A percentile compares a stretch with the other conserved stretches of the same genome.
Conservation (phyloP, 2,329 filamentous ascomycete species). For the Tolypocladium paradoxum region DNA sequence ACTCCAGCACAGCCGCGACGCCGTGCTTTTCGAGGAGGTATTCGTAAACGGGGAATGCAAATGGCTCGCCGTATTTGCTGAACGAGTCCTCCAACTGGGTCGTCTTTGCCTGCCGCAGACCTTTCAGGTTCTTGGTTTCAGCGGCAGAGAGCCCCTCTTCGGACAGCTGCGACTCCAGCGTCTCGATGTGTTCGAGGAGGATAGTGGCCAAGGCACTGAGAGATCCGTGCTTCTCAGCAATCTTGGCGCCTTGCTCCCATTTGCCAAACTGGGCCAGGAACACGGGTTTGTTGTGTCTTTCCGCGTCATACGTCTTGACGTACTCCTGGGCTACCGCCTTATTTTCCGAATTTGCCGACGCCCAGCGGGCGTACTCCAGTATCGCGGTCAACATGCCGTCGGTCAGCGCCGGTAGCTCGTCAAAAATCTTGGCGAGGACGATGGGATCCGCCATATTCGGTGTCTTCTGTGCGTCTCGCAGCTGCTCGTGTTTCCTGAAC, state of each 20-base stretch:
- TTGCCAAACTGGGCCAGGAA: slow-evolving; percentile 42
- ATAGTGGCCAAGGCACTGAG: slow-evolving; percentile 45
- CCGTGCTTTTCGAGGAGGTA: slow-evolving; percentile 60
- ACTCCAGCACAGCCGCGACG: slow-evolving; percentile 58
- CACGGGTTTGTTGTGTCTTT: slow-evolving; percentile 41
- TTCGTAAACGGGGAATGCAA: slow-evolving; percentile 70
- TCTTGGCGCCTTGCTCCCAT: slow-evolving; percentile 45
- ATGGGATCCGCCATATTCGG: slow-evolving; percentile 24
- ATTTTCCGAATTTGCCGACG: slow-evolving; percentile 30
- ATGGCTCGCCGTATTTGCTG: slow-evolving; percentile 51
- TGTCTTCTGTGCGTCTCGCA: slow-evolving; percentile 19
- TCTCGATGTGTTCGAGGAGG: slow-evolving; percentile 41
- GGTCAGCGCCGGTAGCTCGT: slow-evolving; percentile 38
- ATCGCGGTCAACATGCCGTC: slow-evolving; percentile 45
- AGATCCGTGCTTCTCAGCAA: slow-evolving; percentile 48
- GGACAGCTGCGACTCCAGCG: slow-evolving; percentile 17
- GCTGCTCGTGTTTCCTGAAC: slow-evolving; percentile 35
- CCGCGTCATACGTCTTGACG: slow-evolving; percentile 34
- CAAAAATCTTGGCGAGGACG: slow-evolving; percentile 34
- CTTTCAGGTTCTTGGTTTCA: slow-evolving; percentile 18
- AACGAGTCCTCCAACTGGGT: slow-evolving; percentile 43
- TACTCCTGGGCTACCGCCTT: slow-evolving; percentile 34
- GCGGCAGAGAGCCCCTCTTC: slow-evolving; percentile 16
- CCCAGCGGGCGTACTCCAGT: slow-evolving; percentile 42
- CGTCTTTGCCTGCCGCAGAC: slow-evolving; percentile 29